Conservation (phyloP, 164 flowering plant genomes). For the Magnolia sinica region DNA sequence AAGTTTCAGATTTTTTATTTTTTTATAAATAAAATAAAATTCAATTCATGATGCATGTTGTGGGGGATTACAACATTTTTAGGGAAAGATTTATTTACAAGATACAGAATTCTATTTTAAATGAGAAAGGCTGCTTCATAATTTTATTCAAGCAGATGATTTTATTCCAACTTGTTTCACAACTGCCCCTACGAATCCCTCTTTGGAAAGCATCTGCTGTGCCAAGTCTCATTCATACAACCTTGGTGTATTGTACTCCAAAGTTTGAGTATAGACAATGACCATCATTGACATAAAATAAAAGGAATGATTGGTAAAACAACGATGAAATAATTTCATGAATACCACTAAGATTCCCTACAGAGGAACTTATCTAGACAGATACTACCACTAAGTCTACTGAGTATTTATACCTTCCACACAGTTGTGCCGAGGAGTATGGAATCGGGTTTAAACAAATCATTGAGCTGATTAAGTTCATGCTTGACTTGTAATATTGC, state of each 20-base stretch:
- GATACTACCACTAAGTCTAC: constrained; percentile 48
- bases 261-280: no score
- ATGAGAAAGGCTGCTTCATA: not conserved
- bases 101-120: no score
- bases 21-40: no score
- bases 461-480: constrained; percentile 64
- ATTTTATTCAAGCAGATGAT: not conserved
- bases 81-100: no score
- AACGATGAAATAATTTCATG: no score
- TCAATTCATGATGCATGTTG: no score
- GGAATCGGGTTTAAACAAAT: constrained; percentile 54
- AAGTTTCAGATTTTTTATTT: no score
- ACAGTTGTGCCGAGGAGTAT: constrained; percentile 41
- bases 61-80: no score
- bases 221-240: constrained; percentile 24
- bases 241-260: no score
- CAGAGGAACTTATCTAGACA: constrained; percentile 59
- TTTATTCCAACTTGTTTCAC: no score
- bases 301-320: no score
- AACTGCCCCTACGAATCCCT: constrained; percentile 40
- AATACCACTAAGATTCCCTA: constrained; percentile 2
- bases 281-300: no score
- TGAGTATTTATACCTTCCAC: constrained; percentile 68
- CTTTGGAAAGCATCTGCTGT: constrained; percentile 38
- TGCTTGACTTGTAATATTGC: constrained; percentile 44